Evolutionary conservation across 306 rosid species (phyloP), one percentile per base, ranked within the genome.

Genomic region (Rosa multiflora): DNA sequence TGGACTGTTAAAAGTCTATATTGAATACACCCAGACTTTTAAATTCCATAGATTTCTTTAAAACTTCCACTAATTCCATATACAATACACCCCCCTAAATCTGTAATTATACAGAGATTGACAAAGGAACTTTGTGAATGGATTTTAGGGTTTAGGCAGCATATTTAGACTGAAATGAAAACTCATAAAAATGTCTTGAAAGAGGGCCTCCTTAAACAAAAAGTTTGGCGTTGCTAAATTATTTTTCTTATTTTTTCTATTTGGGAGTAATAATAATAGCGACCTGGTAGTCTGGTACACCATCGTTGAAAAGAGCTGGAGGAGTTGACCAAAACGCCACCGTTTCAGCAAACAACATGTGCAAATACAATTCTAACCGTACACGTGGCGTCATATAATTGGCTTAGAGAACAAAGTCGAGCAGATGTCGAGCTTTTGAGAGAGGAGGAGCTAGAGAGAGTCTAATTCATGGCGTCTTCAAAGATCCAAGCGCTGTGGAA

Each of bases 401-500:
- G 70, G 75, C 11, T 3, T 43, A 1, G 4, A 8, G 17, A 23
- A 32, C 37, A 59, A 55, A 12, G 26, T 58, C 44, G 56, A 61
- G 67, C 39, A 4, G 48, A 26, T 44, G 15, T 26, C 42, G 1
- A 23, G 44, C 42, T 6, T n/a, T 21, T 13, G 72, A 13, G 73
- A 0, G 42, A 47, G 23, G 40, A 47, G 15, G 40, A 26, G 69
- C 21, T 8, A 29, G 53, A 20, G 69, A 63, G 70, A 58, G 72
- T 42, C 29, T 26, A 26, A 77, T 67, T 51, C 70, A 95, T 95
- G 99, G 98, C 96, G 72, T 10, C 97, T 83, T 86, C 98, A 79
- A 95, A 91, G 94, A 85, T 95, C 77, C 98, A 93, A 85, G 92
- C 96, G 70, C 74, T 95, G 46, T 92, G 90, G 99, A 95, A 95